A percentile compares a stretch with the other conserved stretches of the same genome.
These are phyloP conservation scores for Russula emetica DNA, from an alignment of 768 basidiomycete genomes.

Conservation along the genomic window DNA sequence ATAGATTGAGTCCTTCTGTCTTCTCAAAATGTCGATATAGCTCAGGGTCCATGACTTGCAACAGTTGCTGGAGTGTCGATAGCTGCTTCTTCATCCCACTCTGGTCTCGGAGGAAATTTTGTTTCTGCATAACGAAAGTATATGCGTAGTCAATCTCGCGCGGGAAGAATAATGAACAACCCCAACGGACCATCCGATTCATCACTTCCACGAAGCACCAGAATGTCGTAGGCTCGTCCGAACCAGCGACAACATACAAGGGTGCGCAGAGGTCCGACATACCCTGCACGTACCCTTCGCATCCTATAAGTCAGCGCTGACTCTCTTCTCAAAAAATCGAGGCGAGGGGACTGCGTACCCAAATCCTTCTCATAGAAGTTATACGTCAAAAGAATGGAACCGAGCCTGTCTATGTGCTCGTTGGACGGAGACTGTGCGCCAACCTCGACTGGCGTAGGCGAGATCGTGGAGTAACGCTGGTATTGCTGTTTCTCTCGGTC, in stretches of 20 bases:
- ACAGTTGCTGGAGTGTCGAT: conserved; percentile 81
- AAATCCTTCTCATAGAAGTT: conserved; percentile 86
- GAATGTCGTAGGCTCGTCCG: conserved; percentile 86
- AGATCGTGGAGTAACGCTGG: conserved; percentile 64
- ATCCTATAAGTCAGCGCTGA: conserved; percentile 27
- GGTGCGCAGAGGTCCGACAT: conserved; percentile 97
- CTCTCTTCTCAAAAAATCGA: neutral
- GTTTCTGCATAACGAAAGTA: conserved; percentile 53
- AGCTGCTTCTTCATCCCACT: conserved; percentile 97
- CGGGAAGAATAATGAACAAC: neutral
- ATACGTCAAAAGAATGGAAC: conserved; percentile 82
- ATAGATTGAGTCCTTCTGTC: conserved; percentile 84
- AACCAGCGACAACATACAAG: conserved; percentile 85
- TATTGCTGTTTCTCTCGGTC: conserved; percentile 55
- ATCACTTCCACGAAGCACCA: conserved; percentile 96
- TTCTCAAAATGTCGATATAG: conserved; percentile 89
- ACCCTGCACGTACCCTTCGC: conserved; percentile 89
- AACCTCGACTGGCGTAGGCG: conserved; percentile 64
- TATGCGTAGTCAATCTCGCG: neutral
- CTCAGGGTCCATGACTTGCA: conserved; percentile 93
- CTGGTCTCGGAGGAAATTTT: conserved; percentile 94
- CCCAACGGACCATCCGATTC: conserved; percentile 77
- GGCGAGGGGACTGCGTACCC: conserved; percentile 47
- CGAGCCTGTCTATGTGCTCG: conserved; percentile 87
- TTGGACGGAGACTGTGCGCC: conserved; percentile 88